Base-by-base conservation (phyloP, 306 rosid species). In the Boehmeria nivea region DNA sequence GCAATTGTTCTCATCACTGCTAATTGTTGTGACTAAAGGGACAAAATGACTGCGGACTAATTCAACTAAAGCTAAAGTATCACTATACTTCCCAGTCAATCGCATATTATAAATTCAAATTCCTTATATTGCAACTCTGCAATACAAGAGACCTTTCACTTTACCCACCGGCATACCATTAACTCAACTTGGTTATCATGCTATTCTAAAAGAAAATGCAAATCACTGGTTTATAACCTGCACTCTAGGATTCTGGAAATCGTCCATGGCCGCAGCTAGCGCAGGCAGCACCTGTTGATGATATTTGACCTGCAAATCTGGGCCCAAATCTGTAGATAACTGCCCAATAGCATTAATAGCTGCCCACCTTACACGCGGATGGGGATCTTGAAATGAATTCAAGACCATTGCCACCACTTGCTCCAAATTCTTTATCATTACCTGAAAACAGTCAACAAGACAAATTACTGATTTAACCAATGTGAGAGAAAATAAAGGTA, bases 311-410 rank as follows among this genome's bases (percentile, higher is more conserved):
- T 93, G 99, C 73, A 93, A 78, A 73, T 93, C 99, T 2, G 99
- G 99, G 37, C 99, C 99, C 86, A 93, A 70, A 73, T 93, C 99
- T 8, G 99, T 87, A 61, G 99, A 93, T 51, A 93, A 62, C 60
- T 93, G 99, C 54, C 99, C 99, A 20, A 87, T 87, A 26, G 96
- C 96, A 83, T 93, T 87, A 51, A 93, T 93, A 23, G 99, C 99
- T 13, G 99, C 96, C 99, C 99, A 93, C 70, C 99, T 87, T 45
- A 93, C 99, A 62, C 96, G 96, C 43, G 99, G 95, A 27, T 93
- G 95, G 53, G 90, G 96, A 67, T 93, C 95, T 26, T 83, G 93
- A 62, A 93, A 93, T 23, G 96, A 85, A 68, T 72, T 93, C 76
- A 93, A 68, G 24, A 93, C 94, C 99, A 93, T 93, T 49, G 96